Conservation (phyloP, 495 filamentous ascomycete species). For the Cryomyces minteri region DNA sequence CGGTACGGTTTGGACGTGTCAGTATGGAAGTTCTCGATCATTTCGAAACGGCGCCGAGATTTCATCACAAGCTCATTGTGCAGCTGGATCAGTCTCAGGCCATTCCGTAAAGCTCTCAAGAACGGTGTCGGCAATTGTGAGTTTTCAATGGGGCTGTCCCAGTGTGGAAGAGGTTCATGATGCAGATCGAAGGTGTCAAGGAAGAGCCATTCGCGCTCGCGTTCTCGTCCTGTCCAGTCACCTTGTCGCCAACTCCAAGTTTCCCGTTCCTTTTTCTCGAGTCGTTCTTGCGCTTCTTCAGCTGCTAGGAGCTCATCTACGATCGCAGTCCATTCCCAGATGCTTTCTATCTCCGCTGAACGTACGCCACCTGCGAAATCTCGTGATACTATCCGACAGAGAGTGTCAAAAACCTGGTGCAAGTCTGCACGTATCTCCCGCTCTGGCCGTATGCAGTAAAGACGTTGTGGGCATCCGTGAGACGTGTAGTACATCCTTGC, state of each 20-base stretch:
- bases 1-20: conserved; percentile 91
- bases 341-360: conserved; percentile 48
- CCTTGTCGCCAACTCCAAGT: conserved; percentile 68
- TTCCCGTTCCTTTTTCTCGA: conserved; percentile 49
- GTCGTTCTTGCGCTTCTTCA: conserved; percentile 57
- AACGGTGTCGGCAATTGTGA: conserved; percentile 50
- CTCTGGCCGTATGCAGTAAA: conserved; percentile 74
- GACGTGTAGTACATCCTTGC: conserved; percentile 90
- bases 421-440: conserved; percentile 65
- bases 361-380: conserved; percentile 75
- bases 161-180: conserved; percentile 41
- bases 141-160: conserved; percentile 32
- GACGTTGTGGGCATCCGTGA: conserved; percentile 60
- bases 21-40: conserved; percentile 71
- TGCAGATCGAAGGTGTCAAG: conserved; percentile 37
- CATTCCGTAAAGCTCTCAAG: conserved; percentile 53
- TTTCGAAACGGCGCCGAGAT: conserved; percentile 75
- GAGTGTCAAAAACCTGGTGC: conserved; percentile 65
- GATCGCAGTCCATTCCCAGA: conserved; percentile 56
- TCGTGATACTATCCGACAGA: conserved; percentile 76
- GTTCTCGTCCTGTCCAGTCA: conserved; percentile 62
- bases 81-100: conserved; percentile 61
- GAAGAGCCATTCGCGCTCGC: conserved; percentile 55
- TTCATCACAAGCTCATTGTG: conserved; percentile 78
- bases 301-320: conserved; percentile 55